Conservation (phyloP, 2,329 filamentous ascomycete genomes). For the Xylariaceae sp. region DNA sequence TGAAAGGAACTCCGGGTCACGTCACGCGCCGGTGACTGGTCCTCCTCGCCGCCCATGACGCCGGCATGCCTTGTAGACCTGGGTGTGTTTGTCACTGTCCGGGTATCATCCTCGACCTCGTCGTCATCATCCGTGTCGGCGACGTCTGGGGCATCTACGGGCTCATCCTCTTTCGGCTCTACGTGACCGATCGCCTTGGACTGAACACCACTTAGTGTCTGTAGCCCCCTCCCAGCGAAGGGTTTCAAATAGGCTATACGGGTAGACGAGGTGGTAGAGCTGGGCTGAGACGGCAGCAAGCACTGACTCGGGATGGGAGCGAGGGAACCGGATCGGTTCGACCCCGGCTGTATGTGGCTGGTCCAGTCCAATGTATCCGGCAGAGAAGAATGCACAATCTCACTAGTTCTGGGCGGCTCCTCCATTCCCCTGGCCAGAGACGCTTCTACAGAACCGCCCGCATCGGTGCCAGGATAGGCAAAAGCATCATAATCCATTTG, state of each 20-base stretch:
- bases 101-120: constrained; percentile 21
- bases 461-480: constrained; percentile 32
- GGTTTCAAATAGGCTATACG: constrained; percentile 47
- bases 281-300: constrained; percentile 45
- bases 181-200: constrained; percentile 26
- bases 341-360: constrained; percentile 37
- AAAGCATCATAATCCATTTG: constrained; percentile 39
- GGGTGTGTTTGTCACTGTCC: constrained; percentile 30
- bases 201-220: constrained; percentile 44
- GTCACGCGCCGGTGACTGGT: constrained; percentile 16
- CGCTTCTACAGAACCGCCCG: constrained; percentile 27
- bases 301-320: constrained; percentile 47
- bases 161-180: constrained; percentile 17
- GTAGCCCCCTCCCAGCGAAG: constrained; percentile 50
- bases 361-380: constrained; percentile 53
- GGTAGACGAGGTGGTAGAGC: constrained; percentile 47
- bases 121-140: constrained; percentile 17
- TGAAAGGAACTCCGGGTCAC: constrained; percentile 36
- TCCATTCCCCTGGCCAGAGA: constrained; percentile 21
- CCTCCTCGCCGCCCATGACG: constrained; percentile 16
- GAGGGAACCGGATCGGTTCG: constrained; percentile 30
- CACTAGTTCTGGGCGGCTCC: constrained; percentile 32
- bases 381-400: no score
- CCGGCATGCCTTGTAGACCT: constrained; percentile 24
- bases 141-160: constrained; percentile 16